Conservation (phyloP, 2,329 filamentous ascomycete species). For the Stagonosporopsis cucurbitacearum region DNA sequence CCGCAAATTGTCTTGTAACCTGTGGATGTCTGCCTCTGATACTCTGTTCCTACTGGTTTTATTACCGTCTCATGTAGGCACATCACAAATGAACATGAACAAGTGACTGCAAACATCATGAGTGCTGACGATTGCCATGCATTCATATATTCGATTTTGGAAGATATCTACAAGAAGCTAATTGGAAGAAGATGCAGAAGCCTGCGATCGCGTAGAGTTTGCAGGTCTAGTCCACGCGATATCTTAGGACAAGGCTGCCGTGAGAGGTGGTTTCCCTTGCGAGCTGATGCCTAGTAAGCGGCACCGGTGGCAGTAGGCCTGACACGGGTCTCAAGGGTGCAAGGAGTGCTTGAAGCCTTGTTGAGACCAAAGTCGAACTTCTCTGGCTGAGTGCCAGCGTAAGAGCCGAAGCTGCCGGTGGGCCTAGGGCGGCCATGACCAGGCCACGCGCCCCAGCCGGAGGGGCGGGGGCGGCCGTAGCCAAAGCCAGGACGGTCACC, state of each 20-base stretch:
- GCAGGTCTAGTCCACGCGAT: not conserved
- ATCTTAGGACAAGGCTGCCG: not conserved
- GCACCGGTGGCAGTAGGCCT: constrained; percentile 27
- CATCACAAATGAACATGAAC: not conserved
- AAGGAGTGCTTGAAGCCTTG: constrained; percentile 24
- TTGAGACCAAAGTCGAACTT: constrained; percentile 15
- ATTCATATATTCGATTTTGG: constrained; percentile 1
- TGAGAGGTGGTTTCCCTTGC: not conserved
- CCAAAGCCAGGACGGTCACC: constrained; percentile 19
- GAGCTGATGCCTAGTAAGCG: constrained; percentile 1
- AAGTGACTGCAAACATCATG: not conserved
- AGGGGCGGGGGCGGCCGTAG: constrained; percentile 26
- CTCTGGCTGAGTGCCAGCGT: constrained; percentile 15
- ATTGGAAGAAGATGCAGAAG: not conserved
- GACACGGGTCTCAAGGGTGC: constrained; percentile 32
- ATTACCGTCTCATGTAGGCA: not conserved
- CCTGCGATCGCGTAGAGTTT: not conserved
- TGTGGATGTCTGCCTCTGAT: too few relatives aligned
- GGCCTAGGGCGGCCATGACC: constrained; percentile 8
- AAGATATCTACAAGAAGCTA: constrained; percentile 18
- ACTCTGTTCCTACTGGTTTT: not conserved
- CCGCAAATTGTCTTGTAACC: too few relatives aligned
- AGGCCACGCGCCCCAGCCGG: constrained; percentile 24
- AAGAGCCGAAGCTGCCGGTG: constrained; percentile 5
- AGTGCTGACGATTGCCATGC: constrained; percentile 6